A percentile compares a stretch with the other conserved stretches of the same genome.
Conservation (phyloP, 2,329 filamentous ascomycete species). For the Aspergillus pseudotamarii region DNA sequence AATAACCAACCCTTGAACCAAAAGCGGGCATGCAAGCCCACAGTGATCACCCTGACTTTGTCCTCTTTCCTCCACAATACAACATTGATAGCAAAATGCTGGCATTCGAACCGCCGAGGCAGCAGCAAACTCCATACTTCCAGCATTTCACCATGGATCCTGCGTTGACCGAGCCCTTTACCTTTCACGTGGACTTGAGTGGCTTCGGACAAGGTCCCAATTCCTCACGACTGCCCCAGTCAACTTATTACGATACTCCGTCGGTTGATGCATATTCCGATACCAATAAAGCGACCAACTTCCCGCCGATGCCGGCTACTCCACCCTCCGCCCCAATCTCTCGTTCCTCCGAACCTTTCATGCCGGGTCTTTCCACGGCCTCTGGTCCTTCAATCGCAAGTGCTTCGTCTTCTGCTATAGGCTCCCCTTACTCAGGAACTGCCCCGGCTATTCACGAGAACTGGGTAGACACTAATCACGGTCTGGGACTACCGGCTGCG, state of each 20-base stretch:
- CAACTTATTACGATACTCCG: constrained; percentile 33
- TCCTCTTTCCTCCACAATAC: constrained; percentile 21
- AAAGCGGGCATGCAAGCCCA: constrained; percentile 25
- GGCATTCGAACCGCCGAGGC: constrained; percentile 35
- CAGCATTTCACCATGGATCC: constrained; percentile 38
- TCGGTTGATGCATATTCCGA: constrained; percentile 28
- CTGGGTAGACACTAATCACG: constrained; percentile 57
- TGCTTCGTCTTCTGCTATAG: constrained; percentile 67
- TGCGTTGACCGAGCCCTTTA: constrained; percentile 34
- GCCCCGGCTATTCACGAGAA: constrained; percentile 61
- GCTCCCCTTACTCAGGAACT: constrained; percentile 67
- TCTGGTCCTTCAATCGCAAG: constrained; percentile 61
- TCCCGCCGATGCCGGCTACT: constrained; percentile 34
- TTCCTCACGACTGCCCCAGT: constrained; percentile 24
- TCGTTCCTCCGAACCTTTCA: constrained; percentile 44
- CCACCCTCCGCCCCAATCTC: constrained; percentile 36
- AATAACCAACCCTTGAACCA: constrained; percentile 11
- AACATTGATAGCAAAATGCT: constrained; percentile 29
- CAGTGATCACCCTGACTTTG: constrained; percentile 21
- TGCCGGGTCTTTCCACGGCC: constrained; percentile 62
- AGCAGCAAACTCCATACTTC: constrained; percentile 34
- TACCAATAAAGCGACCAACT: constrained; percentile 28
- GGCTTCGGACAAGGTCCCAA: constrained; percentile 26
- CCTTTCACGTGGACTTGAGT: constrained; percentile 31
- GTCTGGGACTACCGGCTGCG: constrained; percentile 65